Conservation (phyloP, 2,329 filamentous ascomycete genomes). For the Pestalotiopsis fici region DNA sequence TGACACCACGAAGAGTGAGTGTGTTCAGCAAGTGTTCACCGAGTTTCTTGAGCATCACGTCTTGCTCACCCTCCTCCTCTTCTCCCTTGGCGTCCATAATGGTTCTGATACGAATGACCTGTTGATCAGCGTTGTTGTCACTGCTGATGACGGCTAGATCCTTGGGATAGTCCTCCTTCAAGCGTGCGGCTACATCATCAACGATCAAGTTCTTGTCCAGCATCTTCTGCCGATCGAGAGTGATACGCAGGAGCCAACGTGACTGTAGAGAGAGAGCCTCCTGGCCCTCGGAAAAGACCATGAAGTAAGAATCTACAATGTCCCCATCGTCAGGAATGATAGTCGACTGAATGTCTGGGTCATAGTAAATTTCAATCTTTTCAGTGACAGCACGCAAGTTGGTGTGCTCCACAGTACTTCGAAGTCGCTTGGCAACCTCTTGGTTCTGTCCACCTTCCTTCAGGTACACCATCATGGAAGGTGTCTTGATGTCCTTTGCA, state of each 20-base stretch:
- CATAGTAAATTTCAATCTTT: conserved; percentile 95
- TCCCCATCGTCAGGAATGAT: conserved; percentile 86
- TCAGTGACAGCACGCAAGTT: conserved; percentile 89
- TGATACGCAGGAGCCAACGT: conserved; percentile 92
- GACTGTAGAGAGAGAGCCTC: conserved; percentile 74
- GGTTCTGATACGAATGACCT: conserved; percentile 89
- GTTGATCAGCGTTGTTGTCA: conserved; percentile 95
- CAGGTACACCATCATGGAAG: conserved; percentile 92
- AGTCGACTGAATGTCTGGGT: conserved; percentile 84
- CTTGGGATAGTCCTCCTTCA: conserved; percentile 84
- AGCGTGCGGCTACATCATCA: conserved; percentile 84
- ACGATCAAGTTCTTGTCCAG: conserved; percentile 92
- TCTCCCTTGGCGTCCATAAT: conserved; percentile 73
- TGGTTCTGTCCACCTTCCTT: conserved; percentile 66
- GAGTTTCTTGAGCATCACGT: conserved; percentile 89
- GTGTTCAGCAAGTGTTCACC: conserved; percentile 91
- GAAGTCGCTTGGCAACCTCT: conserved; percentile 80
- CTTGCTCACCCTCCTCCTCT: conserved; percentile 77
- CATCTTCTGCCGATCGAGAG: conserved; percentile 89
- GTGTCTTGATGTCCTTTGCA: conserved; percentile 97
- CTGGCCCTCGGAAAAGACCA: conserved; percentile 79
- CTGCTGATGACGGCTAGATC: conserved; percentile 94
- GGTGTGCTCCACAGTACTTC: conserved; percentile 91
- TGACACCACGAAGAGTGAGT: conserved; percentile 86
- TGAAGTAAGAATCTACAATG: conserved; percentile 95